Conservation (phyloP, 1,284 basidiomycete species). For the Microbotryomycetes sp. region DNA sequence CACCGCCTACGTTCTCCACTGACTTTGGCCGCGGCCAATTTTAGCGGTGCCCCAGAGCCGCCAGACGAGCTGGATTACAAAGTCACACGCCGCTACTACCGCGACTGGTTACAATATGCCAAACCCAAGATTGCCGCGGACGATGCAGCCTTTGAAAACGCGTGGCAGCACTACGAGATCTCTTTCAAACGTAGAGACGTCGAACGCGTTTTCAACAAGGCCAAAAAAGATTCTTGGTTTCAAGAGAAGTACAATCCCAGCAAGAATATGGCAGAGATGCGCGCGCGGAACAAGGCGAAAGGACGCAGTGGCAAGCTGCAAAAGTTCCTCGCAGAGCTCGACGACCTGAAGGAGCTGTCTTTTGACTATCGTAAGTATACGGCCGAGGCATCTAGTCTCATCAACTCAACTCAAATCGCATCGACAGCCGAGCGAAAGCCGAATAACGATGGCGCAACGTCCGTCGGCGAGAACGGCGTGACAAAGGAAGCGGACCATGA, state of each 20-base stretch:
- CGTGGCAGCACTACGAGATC: conserved; percentile 34
- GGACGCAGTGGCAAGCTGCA: conserved; percentile 68
- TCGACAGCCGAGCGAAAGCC: conserved; percentile 3
- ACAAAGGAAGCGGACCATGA: conserved; percentile 47
- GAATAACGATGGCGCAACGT: not conserved
- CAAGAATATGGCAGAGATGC: conserved; percentile 58
- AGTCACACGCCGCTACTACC: conserved; percentile 34
- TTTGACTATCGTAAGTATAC: conserved; percentile 41
- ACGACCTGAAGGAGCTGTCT: conserved; percentile 63
- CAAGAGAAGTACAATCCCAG: conserved; percentile 81
- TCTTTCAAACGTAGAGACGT: conserved; percentile 20
- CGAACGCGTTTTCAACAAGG: conserved; percentile 26
- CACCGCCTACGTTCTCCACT: not conserved
- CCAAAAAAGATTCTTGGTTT: conserved; percentile 59
- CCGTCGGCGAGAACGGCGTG: conserved; percentile 7
- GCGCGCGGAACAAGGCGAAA: conserved; percentile 66
- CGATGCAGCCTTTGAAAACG: conserved; percentile 30
- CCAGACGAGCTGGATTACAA: conserved; percentile 31
- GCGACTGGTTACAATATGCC: conserved; percentile 31
- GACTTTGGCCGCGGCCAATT: conserved; percentile 13
- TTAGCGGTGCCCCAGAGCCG: conserved; percentile 19
- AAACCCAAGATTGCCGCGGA: conserved; percentile 17
- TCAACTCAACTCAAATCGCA: not conserved
- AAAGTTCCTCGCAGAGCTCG: conserved; percentile 66
- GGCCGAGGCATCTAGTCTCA: too few relatives aligned